Conservation (phyloP, 257 asterid genomes). For the Schizonepeta tenuifolia region DNA sequence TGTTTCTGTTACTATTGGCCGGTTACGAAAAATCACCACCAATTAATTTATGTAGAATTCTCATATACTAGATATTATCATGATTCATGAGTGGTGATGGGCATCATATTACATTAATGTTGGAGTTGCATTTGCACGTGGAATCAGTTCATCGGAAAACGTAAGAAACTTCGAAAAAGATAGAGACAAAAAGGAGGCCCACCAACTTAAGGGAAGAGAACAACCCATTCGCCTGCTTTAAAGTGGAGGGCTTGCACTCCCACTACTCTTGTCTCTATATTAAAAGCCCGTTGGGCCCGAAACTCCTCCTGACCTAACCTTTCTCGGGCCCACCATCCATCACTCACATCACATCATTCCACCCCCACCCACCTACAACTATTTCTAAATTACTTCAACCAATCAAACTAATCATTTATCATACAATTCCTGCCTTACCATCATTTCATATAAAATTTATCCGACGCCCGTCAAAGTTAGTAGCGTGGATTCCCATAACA, state of each 20-base stretch:
- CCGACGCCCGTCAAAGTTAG: too few species aligned
- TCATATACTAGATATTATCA: too few species aligned
- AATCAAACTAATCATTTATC: not conserved
- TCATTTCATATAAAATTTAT: too few species aligned
- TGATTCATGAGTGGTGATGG: not conserved
- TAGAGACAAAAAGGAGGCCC: slow-evolving; percentile 35
- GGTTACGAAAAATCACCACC: too few species aligned
- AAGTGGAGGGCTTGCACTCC: slow-evolving; percentile 29
- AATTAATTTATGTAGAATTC: not conserved
- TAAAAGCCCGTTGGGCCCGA: slow-evolving; percentile 42
- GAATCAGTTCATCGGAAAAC: not conserved
- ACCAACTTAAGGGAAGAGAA: slow-evolving; percentile 33
- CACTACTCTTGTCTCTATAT: slow-evolving; percentile 40
- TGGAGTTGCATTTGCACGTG: slow-evolving; percentile 34
- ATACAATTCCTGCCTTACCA: too few species aligned
- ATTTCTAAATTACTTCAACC: slow-evolving; percentile 27
- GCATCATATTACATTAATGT: not conserved
- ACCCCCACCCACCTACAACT: not conserved
- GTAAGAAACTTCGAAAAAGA: not conserved
- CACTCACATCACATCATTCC: not conserved
- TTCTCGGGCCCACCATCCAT: slow-evolving; percentile 43
- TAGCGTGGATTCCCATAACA: too few species aligned
- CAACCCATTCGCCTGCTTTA: slow-evolving; percentile 44
- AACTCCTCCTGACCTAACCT: slow-evolving; percentile 32
- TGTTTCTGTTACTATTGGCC: too few species aligned